These are phyloP conservation scores for Debaryomyces fabryi DNA, from an alignment of 1,139 yeast genomes.

Conservation along the genomic window DNA sequence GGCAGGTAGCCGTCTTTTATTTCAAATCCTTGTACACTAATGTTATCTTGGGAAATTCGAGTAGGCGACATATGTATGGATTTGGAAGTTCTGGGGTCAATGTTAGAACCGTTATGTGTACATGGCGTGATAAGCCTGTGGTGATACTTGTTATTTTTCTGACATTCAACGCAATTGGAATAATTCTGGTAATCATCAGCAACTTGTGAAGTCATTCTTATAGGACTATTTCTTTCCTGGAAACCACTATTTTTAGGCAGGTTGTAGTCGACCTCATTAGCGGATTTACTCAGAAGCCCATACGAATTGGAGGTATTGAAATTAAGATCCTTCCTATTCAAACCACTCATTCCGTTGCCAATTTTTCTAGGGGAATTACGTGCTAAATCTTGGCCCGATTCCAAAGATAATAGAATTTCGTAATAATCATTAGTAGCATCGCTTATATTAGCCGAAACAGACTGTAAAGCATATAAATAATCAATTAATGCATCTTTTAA, in stretches of 20 bases:
- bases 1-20: constrained; percentile 13
- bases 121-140: constrained; percentile 15
- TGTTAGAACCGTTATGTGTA: constrained; percentile 13
- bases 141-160: constrained; percentile 11
- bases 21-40: constrained; percentile 10
- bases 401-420: constrained; percentile 15
- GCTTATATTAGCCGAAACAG: constrained; percentile 30
- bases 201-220: constrained; percentile 9
- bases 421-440: constrained; percentile 37
- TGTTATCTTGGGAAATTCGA: constrained; percentile 7
- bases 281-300: constrained; percentile 7
- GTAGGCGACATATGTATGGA: constrained; percentile 8
- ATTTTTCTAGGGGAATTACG: constrained; percentile 15
- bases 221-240: constrained; percentile 9
- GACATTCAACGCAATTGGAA: constrained; percentile 14
- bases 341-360: constrained; percentile 7
- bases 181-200: constrained; percentile 7
- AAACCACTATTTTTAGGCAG: constrained; percentile 6
- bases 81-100: constrained; percentile 8
- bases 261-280: constrained; percentile 7
- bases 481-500: constrained; percentile 49
- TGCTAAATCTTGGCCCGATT: constrained; percentile 12
- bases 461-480: constrained; percentile 40
- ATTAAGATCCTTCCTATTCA: constrained; percentile 7
- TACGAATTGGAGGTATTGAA: constrained; percentile 8